Base-by-base conservation (phyloP, 805 yeast genomes). In the Suhomyces faveliae region DNA sequence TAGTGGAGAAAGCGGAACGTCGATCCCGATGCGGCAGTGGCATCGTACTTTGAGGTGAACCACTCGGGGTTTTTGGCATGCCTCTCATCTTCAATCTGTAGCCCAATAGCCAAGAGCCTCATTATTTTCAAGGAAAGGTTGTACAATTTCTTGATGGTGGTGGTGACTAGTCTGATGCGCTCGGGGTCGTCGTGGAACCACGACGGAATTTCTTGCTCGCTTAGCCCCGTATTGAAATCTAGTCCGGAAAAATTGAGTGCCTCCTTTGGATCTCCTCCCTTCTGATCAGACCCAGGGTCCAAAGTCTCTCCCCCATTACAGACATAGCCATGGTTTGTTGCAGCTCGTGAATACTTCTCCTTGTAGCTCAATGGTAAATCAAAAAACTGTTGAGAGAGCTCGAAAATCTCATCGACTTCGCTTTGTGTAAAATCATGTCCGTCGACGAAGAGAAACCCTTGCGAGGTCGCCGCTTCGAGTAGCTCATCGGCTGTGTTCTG, bases 1-100 rank as follows among this genome's bases (percentile, higher is more conserved):
- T 87, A 87, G 57, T 82, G 88, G 39, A 87, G 67, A 57, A 88
- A 71, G 58, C 96, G 70, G 58, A 88, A 77, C 0, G 88, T 78
- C 2, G 88, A 72, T 11, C 90, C 89, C 20, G 85, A 79, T 8
- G 62, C 60, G 43, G 75, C 70, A 12, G 66, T 67, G 0, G 83
- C 76, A 29, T 71, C 67, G 57, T 85, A 88, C 56, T 86, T 77
- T 6, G 77, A 69, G 27, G 76, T 69, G 63, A 87, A 86, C 88
- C 90, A 87, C 13, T 80, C 72, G 9, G 60, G 59, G 4, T 76
- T 75, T 15, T 56, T 51, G 10, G 48, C 77, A 1, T 42, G 56
- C 0, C 57, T 60, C 3, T 64, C 53, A 47, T 77, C 81, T 50
- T 84, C 86, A 40, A 87, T 79, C 49, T 80, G 66, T 43, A 87